Base-by-base conservation (phyloP, 345 rosid genomes). In the Hirschfeldia incana region DNA sequence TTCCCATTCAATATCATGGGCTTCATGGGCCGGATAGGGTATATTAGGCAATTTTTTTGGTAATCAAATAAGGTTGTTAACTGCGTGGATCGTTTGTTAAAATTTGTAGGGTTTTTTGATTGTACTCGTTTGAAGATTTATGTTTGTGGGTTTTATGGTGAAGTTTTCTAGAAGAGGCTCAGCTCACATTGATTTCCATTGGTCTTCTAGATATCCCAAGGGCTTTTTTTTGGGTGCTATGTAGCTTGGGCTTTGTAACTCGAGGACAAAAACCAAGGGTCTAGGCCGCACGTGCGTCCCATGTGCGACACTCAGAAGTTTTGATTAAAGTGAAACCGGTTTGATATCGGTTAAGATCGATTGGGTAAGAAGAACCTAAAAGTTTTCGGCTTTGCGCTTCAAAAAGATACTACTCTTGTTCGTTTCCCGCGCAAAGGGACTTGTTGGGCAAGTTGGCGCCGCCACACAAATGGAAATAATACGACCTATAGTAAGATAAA, bases 361-460 rank as follows among this genome's bases (percentile, higher is more conserved):
- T 61, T 27, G 70, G 70, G 34, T 67, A 29, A 29, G 21, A 21
- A 3, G n/a, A 59, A 59, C n/a, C 9, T 49, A n/a, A 67, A 60
- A 73, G 17, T 21, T 65, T 5, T 72, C 15, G 33, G 51, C 59
- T 37, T 71, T 70, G 30, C 36, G 79, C 58, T 70, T 16, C 44
- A 71, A 78, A 78, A 77, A 34, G 65, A 17, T 10, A 71, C 0
- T 2, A 11, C 12, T 32, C 69, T 53, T 36, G 53, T 29, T 39
- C 0, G 2, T 44, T 67, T 73, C 76, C 83, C 83, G 83, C 83
- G 42, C 37, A 80, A 70, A 80, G 58, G 67, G 76, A 76, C 83
- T 80, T 80, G 83, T 58, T 5, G 34, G 64, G 69, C 80, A 75
- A 80, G 80, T 75, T 80, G 73, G 68, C 83, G 80, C 83, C 73